Conservation (phyloP, 2,329 filamentous ascomycete genomes). For the Diaporthe amygdali region DNA sequence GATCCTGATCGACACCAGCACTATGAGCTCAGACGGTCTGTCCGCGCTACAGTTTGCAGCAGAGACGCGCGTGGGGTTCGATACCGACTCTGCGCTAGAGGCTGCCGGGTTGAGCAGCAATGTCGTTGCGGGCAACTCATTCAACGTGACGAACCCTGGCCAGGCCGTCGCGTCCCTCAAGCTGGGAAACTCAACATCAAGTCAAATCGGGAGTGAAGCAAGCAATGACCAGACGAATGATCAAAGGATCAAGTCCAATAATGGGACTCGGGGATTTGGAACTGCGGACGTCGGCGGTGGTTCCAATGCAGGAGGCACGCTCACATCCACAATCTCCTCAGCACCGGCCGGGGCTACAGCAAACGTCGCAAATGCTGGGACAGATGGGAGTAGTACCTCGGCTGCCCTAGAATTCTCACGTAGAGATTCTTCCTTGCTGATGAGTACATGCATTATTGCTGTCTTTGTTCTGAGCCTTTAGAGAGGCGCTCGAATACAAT, state of each 20-base stretch:
- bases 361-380: not conserved
- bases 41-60: conserved; percentile 33
- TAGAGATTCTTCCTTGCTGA: accelerated
- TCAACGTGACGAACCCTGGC: conserved; percentile 39
- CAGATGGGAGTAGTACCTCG: not conserved
- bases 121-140: conserved; percentile 40
- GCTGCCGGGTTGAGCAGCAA: conserved; percentile 35
- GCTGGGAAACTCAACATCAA: not conserved
- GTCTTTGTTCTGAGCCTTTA: not conserved
- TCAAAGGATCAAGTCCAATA: not conserved
- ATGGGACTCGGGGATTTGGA: not conserved
- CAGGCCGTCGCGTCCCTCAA: conserved; percentile 8
- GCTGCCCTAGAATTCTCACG: not conserved
- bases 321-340: not conserved
- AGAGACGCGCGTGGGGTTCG: conserved; percentile 32
- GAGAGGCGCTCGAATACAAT: no score
- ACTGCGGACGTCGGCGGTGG: no score
- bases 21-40: conserved; percentile 30
- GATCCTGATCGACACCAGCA: conserved; percentile 43
- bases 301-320: not conserved
- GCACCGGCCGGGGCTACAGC: not conserved
- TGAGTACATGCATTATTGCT: not conserved
- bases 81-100: conserved; percentile 31
- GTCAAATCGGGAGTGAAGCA: no score
- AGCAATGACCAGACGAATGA: not conserved